Evolutionary conservation across 371 early-diverging fungal species (phyloP).

Genomic region (Mortierella sp.): DNA sequence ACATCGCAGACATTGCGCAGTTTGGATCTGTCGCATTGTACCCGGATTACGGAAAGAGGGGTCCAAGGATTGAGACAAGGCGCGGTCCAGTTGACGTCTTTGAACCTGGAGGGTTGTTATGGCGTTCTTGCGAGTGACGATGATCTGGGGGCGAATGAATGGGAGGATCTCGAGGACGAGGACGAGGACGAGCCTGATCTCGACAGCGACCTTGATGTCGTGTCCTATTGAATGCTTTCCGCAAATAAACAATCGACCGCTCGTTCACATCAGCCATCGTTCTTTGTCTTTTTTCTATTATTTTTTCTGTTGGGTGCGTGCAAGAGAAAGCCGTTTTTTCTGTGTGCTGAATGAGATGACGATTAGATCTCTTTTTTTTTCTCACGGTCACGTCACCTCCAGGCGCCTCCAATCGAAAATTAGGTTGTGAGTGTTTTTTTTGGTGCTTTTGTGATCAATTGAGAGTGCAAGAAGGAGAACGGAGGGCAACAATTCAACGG

Average conservation of each 20-base stretch:
- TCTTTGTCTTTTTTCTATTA: no score
- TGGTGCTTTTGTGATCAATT: neutral
- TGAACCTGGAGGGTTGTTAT: conserved; percentile 50
- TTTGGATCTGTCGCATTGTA: conserved; percentile 45
- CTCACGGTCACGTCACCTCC: conserved; percentile 4
- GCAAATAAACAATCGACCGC: no score
- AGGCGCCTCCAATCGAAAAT: neutral
- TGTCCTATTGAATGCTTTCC: neutral
- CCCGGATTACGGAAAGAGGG: conserved; percentile 35
- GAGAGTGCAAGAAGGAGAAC: neutral
- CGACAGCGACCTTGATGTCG: neutral
- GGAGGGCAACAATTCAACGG: neutral
- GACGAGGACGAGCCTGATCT: neutral
- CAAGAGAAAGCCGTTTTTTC: no score
- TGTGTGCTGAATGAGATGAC: neutral
- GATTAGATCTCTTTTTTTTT: neutral
- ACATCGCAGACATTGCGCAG: conserved; percentile 29
- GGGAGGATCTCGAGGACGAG: conserved; percentile 40
- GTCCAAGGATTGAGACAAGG: conserved; percentile 27
- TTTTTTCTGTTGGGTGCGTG: no score
- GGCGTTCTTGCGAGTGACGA: conserved; percentile 29
- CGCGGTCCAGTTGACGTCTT: conserved; percentile 10
- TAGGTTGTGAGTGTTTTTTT: neutral
- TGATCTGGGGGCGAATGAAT: conserved; percentile 26
- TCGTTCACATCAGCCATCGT: no score